A percentile compares a stretch with the other conserved stretches of the same genome.
Conservation (phyloP, 2,329 filamentous ascomycete species). For the Fusarium austroafricanum region DNA sequence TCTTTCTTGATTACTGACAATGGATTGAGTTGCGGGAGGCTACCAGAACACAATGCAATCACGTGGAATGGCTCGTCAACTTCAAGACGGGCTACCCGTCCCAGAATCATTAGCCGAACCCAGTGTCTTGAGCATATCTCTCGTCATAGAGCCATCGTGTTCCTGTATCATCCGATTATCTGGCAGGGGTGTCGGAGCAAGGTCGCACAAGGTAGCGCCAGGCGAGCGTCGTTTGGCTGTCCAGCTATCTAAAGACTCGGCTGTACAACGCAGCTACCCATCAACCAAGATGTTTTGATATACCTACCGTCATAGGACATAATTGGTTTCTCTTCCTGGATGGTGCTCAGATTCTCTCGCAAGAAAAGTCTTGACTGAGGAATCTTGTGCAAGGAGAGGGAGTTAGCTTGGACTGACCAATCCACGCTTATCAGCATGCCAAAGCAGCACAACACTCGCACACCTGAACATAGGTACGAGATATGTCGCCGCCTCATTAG, state of each 20-base stretch:
- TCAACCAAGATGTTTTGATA: slow-evolving; percentile 11
- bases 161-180: slow-evolving; percentile 12
- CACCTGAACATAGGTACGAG: neutral
- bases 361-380: slow-evolving; percentile 2
- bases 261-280: slow-evolving; percentile 21
- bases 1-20: slow-evolving; percentile 2
- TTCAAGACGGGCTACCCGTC: neutral
- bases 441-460: neutral
- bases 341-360: neutral
- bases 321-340: neutral
- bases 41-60: neutral
- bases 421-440: neutral
- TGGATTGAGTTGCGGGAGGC: slow-evolving; percentile 13
- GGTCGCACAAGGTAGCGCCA: slow-evolving; percentile 35
- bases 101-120: slow-evolving; percentile 17
- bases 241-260: slow-evolving; percentile 17
- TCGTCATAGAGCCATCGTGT: slow-evolving; percentile 1
- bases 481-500: neutral
- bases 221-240: slow-evolving; percentile 20
- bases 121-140: slow-evolving; percentile 16
- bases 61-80: slow-evolving; percentile 20
- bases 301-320: neutral
- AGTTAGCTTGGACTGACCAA: neutral
- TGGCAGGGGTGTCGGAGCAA: slow-evolving; percentile 30
- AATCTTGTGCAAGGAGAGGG: slow-evolving; percentile 16